phyloP scores from a whole-genome alignment of 2,329 filamentous ascomycete genomes.

The Aspergillus fumigatiaffinis region DNA sequence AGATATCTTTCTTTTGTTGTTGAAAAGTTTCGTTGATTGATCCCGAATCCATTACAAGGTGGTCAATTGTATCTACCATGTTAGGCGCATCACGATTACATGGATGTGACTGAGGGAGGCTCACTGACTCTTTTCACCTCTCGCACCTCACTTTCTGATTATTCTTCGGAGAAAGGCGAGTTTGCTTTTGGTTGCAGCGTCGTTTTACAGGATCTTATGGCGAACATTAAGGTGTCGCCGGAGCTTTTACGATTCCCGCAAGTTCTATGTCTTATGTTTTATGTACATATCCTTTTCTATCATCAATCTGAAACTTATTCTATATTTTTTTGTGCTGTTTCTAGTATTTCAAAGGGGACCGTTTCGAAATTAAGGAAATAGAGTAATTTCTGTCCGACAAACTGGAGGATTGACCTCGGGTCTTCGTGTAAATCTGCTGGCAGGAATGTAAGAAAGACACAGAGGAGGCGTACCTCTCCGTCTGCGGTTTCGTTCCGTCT shows the following conservation, averaged over 20 bases:
- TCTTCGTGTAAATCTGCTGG: neutral
- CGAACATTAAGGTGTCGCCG: constrained; percentile 15
- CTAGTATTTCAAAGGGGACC: neutral
- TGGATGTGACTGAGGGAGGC: constrained; percentile 2
- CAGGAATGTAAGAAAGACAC: neutral
- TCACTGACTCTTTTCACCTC: neutral
- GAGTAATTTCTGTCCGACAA: neutral
- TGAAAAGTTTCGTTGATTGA: constrained; percentile 6
- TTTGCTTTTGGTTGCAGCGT: constrained; percentile 14
- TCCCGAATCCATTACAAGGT: neutral
- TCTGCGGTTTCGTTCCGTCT: neutral
- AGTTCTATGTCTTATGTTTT: constrained; percentile 3
- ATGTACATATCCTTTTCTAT: constrained; percentile 15
- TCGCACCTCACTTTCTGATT: constrained; percentile 2
- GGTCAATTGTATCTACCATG: constrained; percentile 3
- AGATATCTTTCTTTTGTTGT: constrained; percentile 10
- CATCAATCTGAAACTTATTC: neutral
- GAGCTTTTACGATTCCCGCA: constrained; percentile 14
- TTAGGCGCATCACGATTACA: constrained; percentile 1
- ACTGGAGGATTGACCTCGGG: neutral
- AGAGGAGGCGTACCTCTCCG: neutral
- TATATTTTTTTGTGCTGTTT: neutral
- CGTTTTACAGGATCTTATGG: constrained; percentile 5
- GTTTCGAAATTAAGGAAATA: neutral
- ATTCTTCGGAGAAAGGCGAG: neutral